Conservation (phyloP, 2,329 filamentous ascomycete species). For the Fusarium euwallaceae region DNA sequence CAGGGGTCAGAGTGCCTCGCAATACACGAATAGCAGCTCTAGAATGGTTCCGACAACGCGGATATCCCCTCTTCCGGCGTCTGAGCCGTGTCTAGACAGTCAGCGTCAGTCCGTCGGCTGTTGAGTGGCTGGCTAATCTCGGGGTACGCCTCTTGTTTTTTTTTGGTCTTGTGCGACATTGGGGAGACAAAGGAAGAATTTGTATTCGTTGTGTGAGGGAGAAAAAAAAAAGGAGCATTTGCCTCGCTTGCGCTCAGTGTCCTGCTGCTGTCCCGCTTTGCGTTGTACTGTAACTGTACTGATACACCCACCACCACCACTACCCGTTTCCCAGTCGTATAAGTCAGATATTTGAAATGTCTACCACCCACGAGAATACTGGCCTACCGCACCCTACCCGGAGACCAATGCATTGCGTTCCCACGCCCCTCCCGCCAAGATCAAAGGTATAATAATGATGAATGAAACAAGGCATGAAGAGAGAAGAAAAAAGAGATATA, state of each 20-base stretch:
- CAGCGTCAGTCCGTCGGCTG: conserved; percentile 9
- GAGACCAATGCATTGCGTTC: conserved; percentile 17
- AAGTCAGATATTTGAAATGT: conserved; percentile 6
- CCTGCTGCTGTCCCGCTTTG: conserved; percentile 3
- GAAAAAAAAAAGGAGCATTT: not conserved
- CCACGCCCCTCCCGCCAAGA: conserved; percentile 18
- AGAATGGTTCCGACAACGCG: conserved; percentile 24
- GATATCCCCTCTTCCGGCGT: conserved; percentile 8
- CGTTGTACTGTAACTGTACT: not conserved
- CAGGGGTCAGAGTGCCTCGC: conserved; percentile 7
- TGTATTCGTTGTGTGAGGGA: conserved; percentile 17
- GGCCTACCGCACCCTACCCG: conserved; percentile 4
- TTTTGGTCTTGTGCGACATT: not conserved
- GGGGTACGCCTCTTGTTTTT: not conserved
- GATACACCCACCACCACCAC: conserved; percentile 19
- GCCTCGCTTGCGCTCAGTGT: conserved; percentile 31
- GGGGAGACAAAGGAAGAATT: conserved; percentile 13
- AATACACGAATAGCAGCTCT: conserved; percentile 12
- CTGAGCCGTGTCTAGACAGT: conserved; percentile 7
- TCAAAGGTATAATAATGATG: conserved; percentile 41
- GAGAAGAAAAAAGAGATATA: not conserved
- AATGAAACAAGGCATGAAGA: conserved; percentile 16
- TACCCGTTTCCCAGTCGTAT: conserved; percentile 11
- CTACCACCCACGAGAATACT: conserved; percentile 10
- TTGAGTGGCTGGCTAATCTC: conserved; percentile 8